These are phyloP conservation scores for Clonostachys chloroleuca DNA, from an alignment of 2,329 filamentous ascomycete genomes.

Conservation along the genomic window DNA sequence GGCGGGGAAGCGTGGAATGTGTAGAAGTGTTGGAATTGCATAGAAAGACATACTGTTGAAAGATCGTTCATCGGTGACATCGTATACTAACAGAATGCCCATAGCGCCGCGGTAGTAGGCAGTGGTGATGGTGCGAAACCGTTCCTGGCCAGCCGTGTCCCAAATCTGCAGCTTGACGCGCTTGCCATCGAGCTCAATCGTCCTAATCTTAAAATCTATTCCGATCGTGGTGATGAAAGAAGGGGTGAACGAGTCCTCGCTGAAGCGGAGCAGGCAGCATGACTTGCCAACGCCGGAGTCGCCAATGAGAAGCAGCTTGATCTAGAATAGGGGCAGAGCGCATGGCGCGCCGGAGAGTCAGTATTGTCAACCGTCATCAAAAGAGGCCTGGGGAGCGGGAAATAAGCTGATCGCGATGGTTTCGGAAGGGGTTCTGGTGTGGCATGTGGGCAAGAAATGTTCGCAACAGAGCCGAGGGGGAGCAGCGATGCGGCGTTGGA, in stretches of 20 bases:
- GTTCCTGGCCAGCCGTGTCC: constrained; percentile 97
- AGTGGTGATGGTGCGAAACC: constrained; percentile 97
- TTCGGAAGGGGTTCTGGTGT: too few species aligned
- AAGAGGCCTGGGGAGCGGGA: not conserved
- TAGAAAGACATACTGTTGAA: constrained; percentile 73
- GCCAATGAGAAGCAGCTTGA: constrained; percentile 94
- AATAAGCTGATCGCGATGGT: not conserved
- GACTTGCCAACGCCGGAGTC: constrained; percentile 97
- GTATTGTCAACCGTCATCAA: not conserved
- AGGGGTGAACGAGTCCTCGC: constrained; percentile 94
- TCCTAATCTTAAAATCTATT: constrained; percentile 99
- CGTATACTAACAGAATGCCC: constrained; percentile 96
- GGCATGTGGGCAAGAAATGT: too few species aligned
- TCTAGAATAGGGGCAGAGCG: constrained; percentile 45
- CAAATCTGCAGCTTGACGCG: constrained; percentile 99
- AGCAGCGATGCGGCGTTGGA: not conserved
- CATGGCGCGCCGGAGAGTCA: not conserved
- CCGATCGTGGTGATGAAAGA: constrained; percentile 99
- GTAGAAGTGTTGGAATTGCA: not conserved
- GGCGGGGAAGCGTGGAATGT: not conserved
- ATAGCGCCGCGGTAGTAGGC: constrained; percentile 98
- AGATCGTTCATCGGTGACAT: constrained; percentile 93
- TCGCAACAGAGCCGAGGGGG: not conserved
- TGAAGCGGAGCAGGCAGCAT: constrained; percentile 93
- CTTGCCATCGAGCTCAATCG: constrained; percentile 98